Evolutionary conservation across 345 rosid species (phyloP).

Genomic region (Alliaria petiolata): DNA sequence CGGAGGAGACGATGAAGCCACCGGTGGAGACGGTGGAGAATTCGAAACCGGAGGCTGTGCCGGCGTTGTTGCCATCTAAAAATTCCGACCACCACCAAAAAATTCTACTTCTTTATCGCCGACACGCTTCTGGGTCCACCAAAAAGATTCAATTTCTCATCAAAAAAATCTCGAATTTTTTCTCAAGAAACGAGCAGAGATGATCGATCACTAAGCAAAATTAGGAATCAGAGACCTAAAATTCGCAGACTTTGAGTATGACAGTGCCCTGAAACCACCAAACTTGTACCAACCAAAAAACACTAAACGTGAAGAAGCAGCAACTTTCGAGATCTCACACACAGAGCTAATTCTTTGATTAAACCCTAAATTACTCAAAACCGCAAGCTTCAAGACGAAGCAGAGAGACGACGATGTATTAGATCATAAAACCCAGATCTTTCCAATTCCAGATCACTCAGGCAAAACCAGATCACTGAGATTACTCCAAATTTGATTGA

Average conservation of each 20-base stretch:
- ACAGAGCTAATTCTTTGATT: conserved; percentile 12
- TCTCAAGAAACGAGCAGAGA: conserved; percentile 1
- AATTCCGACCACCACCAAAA: neutral
- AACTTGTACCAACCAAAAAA: conserved; percentile 45
- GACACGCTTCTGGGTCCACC: neutral
- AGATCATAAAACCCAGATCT: conserved; percentile 28
- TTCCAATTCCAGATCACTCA: conserved; percentile 19
- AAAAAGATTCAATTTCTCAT: conserved; percentile 8
- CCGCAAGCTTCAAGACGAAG: conserved; percentile 14
- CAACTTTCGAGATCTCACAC: conserved; percentile 22
- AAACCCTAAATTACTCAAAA: conserved; percentile 11
- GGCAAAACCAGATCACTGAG: conserved; percentile 27
- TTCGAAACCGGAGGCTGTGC: conserved; percentile 47
- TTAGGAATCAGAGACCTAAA: conserved; percentile 1
- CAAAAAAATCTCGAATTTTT: neutral
- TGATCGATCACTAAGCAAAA: neutral
- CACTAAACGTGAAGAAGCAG: conserved; percentile 31
- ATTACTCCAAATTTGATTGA: neutral
- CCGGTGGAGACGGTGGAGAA: conserved; percentile 21
- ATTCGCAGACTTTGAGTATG: conserved; percentile 13
- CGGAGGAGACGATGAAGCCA: conserved; percentile 36
- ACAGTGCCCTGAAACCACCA: conserved; percentile 37
- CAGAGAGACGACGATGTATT: neutral
- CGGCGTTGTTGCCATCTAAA: conserved; percentile 62
- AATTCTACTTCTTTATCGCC: neutral